These are phyloP conservation scores for Cytospora mali DNA, from an alignment of 2,329 filamentous ascomycete species.

Conservation along the genomic window DNA sequence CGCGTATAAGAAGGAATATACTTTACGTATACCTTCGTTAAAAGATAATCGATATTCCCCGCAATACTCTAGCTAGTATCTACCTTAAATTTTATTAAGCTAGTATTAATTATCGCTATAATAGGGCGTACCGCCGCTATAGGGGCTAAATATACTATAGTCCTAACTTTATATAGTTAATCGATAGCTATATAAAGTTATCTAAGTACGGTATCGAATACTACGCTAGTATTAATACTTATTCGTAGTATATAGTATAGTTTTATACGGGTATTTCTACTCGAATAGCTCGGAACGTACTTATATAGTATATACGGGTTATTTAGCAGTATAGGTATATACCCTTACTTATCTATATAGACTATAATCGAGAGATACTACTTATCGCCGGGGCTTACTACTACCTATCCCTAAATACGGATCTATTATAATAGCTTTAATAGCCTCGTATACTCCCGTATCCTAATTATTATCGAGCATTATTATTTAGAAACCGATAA, in stretches of 20 bases:
- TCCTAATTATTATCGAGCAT: too few species aligned
- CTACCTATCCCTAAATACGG: too few species aligned
- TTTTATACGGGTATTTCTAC: not conserved
- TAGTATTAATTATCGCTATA: not conserved
- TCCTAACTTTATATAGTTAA: slow-evolving; percentile 3
- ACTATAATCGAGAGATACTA: too few species aligned
- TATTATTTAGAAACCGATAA: too few species aligned
- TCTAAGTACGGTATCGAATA: not conserved
- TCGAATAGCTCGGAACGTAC: not conserved
- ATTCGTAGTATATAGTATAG: not conserved
- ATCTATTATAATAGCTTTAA: too few species aligned
- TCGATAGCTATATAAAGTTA: slow-evolving; percentile 1
- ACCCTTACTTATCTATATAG: too few species aligned
- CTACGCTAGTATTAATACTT: not conserved
- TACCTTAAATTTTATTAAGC: not conserved
- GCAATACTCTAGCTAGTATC: not conserved
- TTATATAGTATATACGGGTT: slow-evolving; percentile 8
- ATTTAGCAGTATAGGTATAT: slow-evolving; percentile 1
- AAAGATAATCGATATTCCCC: not conserved
- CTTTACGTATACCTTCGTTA: not conserved
- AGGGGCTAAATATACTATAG: not conserved
- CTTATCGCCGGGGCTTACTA: too few species aligned
- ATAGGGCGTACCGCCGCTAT: not conserved
- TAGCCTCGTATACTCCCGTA: too few species aligned
- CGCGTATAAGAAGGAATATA: not conserved